These are phyloP conservation scores for Pythium guiyangense DNA, from an alignment of 352 stramenopile genomes.

Conservation along the genomic window DNA sequence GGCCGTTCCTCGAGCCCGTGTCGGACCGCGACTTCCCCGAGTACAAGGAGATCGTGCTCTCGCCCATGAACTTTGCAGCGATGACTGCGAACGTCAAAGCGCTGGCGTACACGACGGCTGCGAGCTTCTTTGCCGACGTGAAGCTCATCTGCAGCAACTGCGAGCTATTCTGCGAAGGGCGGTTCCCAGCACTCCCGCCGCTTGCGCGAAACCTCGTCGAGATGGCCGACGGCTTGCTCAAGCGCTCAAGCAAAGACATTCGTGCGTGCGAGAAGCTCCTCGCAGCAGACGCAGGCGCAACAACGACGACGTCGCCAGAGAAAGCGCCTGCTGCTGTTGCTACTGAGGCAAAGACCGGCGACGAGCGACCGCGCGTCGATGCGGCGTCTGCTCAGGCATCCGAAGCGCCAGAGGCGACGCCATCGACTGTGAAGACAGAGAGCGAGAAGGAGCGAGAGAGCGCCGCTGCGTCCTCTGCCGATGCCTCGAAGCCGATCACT, in stretches of 20 bases:
- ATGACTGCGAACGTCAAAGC: conserved; percentile 50
- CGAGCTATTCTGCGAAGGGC: conserved; percentile 72
- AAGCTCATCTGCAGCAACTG: conserved; percentile 77
- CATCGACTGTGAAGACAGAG: neutral
- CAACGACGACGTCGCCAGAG: conserved; percentile 8
- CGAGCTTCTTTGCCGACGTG: conserved; percentile 60
- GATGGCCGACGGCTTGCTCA: conserved; percentile 58
- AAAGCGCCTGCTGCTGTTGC: neutral
- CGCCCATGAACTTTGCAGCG: conserved; percentile 69
- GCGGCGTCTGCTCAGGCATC: neutral
- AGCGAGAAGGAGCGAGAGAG: conserved; percentile 11
- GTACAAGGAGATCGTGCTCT: conserved; percentile 78
- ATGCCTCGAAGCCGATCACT: conserved; percentile 28
- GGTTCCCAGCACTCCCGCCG: conserved; percentile 70
- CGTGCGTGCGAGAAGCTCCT: conserved; percentile 40
- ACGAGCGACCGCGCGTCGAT: neutral
- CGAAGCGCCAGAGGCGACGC: neutral
- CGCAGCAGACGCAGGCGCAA: neutral
- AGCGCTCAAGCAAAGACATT: conserved; percentile 68
- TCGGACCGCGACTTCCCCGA: conserved; percentile 77
- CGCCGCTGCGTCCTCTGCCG: neutral
- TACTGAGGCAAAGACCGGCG: neutral
- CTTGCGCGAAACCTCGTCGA: conserved; percentile 67
- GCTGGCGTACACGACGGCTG: conserved; percentile 47
- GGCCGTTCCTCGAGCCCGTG: conserved; percentile 75